Evolutionary conservation across 345 rosid species (phyloP).

Genomic region (Sisymbrium irio): DNA sequence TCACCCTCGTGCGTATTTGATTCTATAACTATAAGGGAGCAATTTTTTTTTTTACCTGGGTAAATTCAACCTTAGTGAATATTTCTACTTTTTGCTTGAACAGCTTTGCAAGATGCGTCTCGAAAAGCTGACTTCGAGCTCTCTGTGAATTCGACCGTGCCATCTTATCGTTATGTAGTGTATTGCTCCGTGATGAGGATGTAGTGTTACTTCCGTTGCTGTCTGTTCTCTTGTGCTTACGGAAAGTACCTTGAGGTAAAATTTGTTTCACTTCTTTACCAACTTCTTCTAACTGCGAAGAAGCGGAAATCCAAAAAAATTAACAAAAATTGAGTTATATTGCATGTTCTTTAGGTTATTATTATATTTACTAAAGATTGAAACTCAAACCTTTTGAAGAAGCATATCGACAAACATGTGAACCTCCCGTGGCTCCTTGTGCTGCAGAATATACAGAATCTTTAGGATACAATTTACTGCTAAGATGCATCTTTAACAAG

Average conservation of each 20-base stretch:
- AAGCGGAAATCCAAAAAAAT: neutral
- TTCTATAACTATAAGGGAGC: neutral
- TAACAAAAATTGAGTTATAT: neutral
- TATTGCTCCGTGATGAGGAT: conserved; percentile 79
- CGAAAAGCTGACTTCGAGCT: conserved; percentile 95
- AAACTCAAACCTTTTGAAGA: conserved; percentile 74
- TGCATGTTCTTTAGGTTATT: neutral
- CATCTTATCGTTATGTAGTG: conserved; percentile 74
- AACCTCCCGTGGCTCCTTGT: conserved; percentile 99
- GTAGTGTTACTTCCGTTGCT: conserved; percentile 87
- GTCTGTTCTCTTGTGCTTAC: conserved; percentile 81
- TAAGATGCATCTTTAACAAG: conserved; percentile 9
- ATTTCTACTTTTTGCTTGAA: conserved; percentile 98
- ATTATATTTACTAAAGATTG: neutral
- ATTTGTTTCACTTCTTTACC: conserved; percentile 80
- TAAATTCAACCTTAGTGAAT: conserved; percentile 89
- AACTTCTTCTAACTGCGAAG: conserved; percentile 60
- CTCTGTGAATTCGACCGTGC: conserved; percentile 66
- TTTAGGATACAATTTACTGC: conserved; percentile 20
- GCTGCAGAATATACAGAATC: conserved; percentile 54
- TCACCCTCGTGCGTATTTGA: neutral
- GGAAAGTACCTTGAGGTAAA: conserved; percentile 69
- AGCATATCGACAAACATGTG: conserved; percentile 96
- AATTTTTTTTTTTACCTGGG: conserved; percentile 55
- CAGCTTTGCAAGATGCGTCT: conserved; percentile 96